Evolutionary conservation across 371 early-diverging fungal species (phyloP), one percentile per base, ranked within the genome.

Genomic region (Mucor racemosus): DNA sequence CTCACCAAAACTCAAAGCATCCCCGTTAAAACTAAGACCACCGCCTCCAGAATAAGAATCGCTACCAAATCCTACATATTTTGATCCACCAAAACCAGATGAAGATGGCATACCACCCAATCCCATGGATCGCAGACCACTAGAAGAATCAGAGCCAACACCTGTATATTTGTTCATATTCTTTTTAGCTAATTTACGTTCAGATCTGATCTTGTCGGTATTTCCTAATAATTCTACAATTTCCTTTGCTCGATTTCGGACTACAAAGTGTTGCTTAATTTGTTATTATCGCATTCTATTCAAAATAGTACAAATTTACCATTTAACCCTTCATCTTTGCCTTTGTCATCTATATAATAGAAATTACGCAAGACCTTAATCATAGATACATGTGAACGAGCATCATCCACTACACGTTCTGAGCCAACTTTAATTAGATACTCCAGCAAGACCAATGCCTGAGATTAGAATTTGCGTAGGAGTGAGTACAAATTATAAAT

Each of bases 321-420:
- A 67, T 97, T 97, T 59, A 98, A 87, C 1, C 98, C 99, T 80
- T 97, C 95, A 74, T 98, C 99, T 74, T 97, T 97, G 71, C 92
- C 93, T 67, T 95, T 94, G 21, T 94, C 94, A 68, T 97, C 98
- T 19, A 95, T 85, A 64, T 84, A 92, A 58, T 91, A 84, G 63
- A 92, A 95, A 78, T 86, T 95, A 60, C 88, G 82, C 72, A 96
- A 86, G 44, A 90, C 90, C 65, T 94, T 95, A 64, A 98, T 77
- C 60, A 91, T 90, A 14, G 95, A 91, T 33, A 92, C 79, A 64
- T 93, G 95, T n/a, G 90, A 83, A 5, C 93, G 86, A 39, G 93
- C 92, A 68, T 92, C 90, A 72, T 97, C 96, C 15, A 98, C 88
- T 5, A 97, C 96, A 36, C 92, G 86, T 67, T 96, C 97, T 3